Conservation (phyloP, 2,329 filamentous ascomycete genomes). For the Immersiporthe knoxdaviesiana region DNA sequence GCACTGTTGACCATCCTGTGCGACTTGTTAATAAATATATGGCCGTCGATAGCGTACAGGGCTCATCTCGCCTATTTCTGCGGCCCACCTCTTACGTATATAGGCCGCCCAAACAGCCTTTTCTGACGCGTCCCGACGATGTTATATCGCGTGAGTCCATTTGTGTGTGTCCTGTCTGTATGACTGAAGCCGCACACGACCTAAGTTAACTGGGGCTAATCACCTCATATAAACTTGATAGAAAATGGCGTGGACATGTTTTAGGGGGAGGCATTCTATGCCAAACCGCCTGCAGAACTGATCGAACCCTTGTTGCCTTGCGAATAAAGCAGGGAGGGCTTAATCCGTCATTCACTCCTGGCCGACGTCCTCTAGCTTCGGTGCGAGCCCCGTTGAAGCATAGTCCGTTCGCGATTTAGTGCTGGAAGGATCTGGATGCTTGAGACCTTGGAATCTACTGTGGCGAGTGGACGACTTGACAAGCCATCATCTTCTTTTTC, state of each 20-base stretch:
- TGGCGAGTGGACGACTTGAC: not conserved
- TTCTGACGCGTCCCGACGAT: not conserved
- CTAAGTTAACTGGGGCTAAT: not conserved
- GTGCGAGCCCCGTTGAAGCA: not conserved
- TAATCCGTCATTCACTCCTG: not conserved
- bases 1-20: too few relatives aligned
- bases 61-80: not conserved
- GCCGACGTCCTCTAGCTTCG: constrained; percentile 1
- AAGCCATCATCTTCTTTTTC: not conserved
- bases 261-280: not conserved
- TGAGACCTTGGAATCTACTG: not conserved
- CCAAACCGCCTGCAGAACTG: not conserved
- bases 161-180: not conserved
- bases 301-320: not conserved
- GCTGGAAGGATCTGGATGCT: not conserved
- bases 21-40: too few relatives aligned
- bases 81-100: constrained; percentile 1
- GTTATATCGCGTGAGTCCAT: not conserved
- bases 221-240: not conserved
- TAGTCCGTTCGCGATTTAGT: not conserved
- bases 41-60: not conserved
- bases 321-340: not conserved
- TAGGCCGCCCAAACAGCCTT: not conserved
- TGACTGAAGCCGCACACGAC: not conserved
- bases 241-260: not conserved